phyloP scores from a whole-genome alignment of 352 stramenopile species.

The Phytophthora fragariae region DNA sequence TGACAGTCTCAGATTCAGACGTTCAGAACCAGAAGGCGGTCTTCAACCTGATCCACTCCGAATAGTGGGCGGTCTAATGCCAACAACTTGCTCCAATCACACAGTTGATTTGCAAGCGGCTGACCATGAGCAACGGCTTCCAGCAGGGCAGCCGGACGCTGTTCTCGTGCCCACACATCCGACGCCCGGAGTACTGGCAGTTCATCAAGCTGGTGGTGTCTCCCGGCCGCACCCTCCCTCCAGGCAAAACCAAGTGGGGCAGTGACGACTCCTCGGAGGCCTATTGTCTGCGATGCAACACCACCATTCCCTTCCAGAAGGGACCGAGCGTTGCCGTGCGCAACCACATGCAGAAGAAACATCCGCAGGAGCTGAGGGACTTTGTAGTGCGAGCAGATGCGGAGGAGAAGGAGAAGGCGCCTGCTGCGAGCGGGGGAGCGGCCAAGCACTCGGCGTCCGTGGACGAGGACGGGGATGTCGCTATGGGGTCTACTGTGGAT shows the following conservation, averaged over 20 bases:
- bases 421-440: background rate
- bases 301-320: slow-evolving; percentile 8
- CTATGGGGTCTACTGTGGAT: background rate
- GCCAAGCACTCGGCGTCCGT: background rate
- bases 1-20: background rate
- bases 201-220: slow-evolving; percentile 69
- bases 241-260: slow-evolving; percentile 3
- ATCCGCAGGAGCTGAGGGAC: slow-evolving; percentile 4
- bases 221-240: slow-evolving; percentile 6
- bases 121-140: slow-evolving; percentile 58
- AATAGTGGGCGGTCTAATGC: background rate
- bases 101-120: slow-evolving; percentile 1
- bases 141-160: slow-evolving; percentile 59
- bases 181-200: slow-evolving; percentile 68
- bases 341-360: slow-evolving; percentile 10
- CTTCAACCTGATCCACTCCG: background rate
- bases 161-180: slow-evolving; percentile 64
- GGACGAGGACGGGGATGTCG: background rate
- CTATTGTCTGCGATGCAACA: slow-evolving; percentile 15
- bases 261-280: slow-evolving; percentile 5
- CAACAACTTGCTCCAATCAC: background rate
- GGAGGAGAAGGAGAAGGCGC: background rate
- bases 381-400: background rate
- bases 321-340: slow-evolving; percentile 9
- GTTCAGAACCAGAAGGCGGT: no score